Base-by-base conservation (phyloP, 768 basidiomycete genomes). In the Auriscalpium microsporum region DNA sequence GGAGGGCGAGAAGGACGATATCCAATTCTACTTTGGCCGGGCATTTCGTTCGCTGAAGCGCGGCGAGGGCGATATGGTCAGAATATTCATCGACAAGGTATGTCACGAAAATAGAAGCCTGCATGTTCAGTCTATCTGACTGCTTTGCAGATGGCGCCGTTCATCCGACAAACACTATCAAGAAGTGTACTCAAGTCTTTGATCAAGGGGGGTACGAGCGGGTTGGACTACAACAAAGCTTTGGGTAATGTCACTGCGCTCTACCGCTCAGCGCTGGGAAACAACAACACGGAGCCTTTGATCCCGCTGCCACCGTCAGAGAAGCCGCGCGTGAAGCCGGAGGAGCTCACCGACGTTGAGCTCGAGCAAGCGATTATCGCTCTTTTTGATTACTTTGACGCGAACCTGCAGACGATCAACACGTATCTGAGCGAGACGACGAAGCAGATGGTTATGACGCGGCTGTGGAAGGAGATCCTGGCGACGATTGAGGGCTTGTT, bases 1-100 rank as follows among this genome's bases (percentile, higher is more conserved):
- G 94, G 96, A 99, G 66, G 94, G 94, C 52, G 96, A 98, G 77
- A 94, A 95, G 71, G 94, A 96, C 63, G 96, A 99, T 67, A 90
- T 93, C 8, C 90, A 90, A 62, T 99, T 96, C 75, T 94, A 89
- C 75, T 99, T 98, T 64, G 96, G 96, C 28, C 80, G 94, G 35
- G 95, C 87, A 3, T 99, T 99, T 78, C 78, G 95, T 47, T 91
- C 86, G 40, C 68, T 99, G 62, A 97, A 97, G 71, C 76, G 94
- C 35, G 90, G 93, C 0, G 93, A 98, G 66, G 84, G 80, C 21
- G 95, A 99, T 64, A 97, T 99, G 95, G 81, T 94, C 52, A 79
- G 94, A 10, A 89, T 89, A 37, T 95, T 98, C 69, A 87, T 97
- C 55, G 96, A 99, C 75, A 98, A 99, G 83, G 95, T 92, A 53